A percentile compares a stretch with the other conserved stretches of the same genome.
Evolutionary conservation across 2,329 filamentous ascomycete species (phyloP).

Genomic region (Trichoderma sp.): DNA sequence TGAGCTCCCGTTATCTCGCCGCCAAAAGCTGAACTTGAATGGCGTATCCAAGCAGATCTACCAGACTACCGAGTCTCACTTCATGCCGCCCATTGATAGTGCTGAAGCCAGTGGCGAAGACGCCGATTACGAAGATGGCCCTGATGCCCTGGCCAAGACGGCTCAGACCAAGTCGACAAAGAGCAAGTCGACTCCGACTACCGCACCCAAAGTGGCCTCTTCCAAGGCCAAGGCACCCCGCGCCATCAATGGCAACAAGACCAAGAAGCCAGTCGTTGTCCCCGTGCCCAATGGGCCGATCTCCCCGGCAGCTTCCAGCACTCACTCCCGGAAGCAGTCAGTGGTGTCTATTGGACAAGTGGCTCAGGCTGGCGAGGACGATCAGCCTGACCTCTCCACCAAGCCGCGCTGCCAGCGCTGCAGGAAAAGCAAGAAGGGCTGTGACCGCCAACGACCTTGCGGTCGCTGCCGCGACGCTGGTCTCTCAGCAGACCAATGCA

Average conservation of each 20-base stretch:
- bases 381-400: constrained; percentile 87
- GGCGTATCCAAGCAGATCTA: constrained; percentile 53
- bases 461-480: constrained; percentile 95
- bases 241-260: constrained; percentile 46
- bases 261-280: constrained; percentile 54
- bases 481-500: constrained; percentile 87
- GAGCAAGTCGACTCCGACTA: constrained; percentile 43
- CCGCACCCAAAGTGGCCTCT: constrained; percentile 38
- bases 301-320: constrained; percentile 65
- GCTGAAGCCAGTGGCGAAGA: constrained; percentile 44
- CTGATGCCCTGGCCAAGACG: constrained; percentile 49
- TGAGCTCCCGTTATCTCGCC: constrained; percentile 62
- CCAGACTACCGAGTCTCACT: constrained; percentile 57
- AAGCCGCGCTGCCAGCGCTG: constrained; percentile 98
- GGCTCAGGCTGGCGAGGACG: constrained; percentile 71
- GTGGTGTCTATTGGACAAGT: constrained; percentile 60
- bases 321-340: constrained; percentile 76
- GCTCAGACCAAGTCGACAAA: constrained; percentile 47
- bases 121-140: constrained; percentile 41
- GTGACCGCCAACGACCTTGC: constrained; percentile 93
- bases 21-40: constrained; percentile 57
- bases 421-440: constrained; percentile 99
- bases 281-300: constrained; percentile 52
- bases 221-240: constrained; percentile 54
- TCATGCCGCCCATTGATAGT: constrained; percentile 56